These are phyloP conservation scores for Mrakia gelida DNA, from an alignment of 768 basidiomycete genomes.

Conservation along the genomic window DNA sequence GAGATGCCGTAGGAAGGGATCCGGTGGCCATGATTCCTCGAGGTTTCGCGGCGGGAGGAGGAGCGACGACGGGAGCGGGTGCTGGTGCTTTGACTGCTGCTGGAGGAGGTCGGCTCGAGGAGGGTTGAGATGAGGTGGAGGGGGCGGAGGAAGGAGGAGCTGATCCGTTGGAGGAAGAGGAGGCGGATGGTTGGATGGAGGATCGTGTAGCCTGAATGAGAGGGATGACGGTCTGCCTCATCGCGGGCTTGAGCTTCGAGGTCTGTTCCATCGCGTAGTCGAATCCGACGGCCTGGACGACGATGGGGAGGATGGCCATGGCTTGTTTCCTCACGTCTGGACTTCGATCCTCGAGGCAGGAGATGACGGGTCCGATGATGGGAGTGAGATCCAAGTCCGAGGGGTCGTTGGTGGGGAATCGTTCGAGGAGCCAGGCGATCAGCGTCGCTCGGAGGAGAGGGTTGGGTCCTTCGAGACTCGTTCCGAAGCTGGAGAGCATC, in stretches of 20 bases:
- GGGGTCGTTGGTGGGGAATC: slow-evolving; percentile 57
- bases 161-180: neutral
- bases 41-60: neutral
- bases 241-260: slow-evolving; percentile 83
- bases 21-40: slow-evolving; percentile 24
- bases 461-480: slow-evolving; percentile 77
- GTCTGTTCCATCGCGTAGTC: slow-evolving; percentile 83
- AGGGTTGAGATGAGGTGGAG: neutral
- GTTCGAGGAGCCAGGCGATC: slow-evolving; percentile 72
- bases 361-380: slow-evolving; percentile 63
- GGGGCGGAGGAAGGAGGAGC: slow-evolving; percentile 2
- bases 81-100: slow-evolving; percentile 14
- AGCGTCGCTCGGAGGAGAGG: slow-evolving; percentile 74
- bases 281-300: slow-evolving; percentile 72
- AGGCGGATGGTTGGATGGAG: slow-evolving; percentile 12
- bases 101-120: slow-evolving; percentile 9
- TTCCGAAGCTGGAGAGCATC: slow-evolving; percentile 70
- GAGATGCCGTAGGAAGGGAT: slow-evolving; percentile 18
- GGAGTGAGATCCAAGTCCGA: slow-evolving; percentile 60
- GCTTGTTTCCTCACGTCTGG: slow-evolving; percentile 89
- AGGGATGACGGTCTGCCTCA: slow-evolving; percentile 73
- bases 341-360: slow-evolving; percentile 83
- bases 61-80: neutral
- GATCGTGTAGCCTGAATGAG: slow-evolving; percentile 73
- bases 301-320: slow-evolving; percentile 67